A percentile compares a stretch with the other conserved stretches of the same genome.
phyloP scores from a whole-genome alignment of 805 yeast genomes.

The Suhomyces sp. region DNA sequence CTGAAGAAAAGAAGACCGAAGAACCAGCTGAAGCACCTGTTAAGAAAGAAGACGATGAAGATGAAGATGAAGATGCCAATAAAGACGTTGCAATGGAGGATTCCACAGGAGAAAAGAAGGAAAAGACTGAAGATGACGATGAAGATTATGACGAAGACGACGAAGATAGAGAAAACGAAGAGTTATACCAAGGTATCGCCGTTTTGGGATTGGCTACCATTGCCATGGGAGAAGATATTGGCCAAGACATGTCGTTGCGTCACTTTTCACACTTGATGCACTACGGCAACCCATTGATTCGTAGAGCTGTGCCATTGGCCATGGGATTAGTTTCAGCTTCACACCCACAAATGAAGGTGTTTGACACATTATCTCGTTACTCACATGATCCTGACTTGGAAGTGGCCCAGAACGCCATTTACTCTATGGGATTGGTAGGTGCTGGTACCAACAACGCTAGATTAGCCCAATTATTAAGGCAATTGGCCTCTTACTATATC shows the following conservation, averaged over 20 bases:
- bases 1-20: conserved; percentile 58
- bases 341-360: conserved; percentile 94
- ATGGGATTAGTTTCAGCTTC: conserved; percentile 93
- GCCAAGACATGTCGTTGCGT: conserved; percentile 95
- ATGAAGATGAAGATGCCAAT: background rate
- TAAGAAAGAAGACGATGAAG: conserved; percentile 16
- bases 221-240: conserved; percentile 97
- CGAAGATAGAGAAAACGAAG: conserved; percentile 45
- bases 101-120: conserved; percentile 18
- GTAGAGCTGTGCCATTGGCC: conserved; percentile 96
- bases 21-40: conserved; percentile 43
- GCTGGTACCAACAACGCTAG: conserved; percentile 99
- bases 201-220: conserved; percentile 92
- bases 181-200: conserved; percentile 76
- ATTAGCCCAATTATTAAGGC: conserved; percentile 91
- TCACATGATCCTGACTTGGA: conserved; percentile 94
- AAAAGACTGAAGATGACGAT: conserved; percentile 20
- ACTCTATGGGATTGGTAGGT: conserved; percentile 96
- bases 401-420: conserved; percentile 92
- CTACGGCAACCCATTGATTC: conserved; percentile 87
- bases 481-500: conserved; percentile 87
- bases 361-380: conserved; percentile 91
- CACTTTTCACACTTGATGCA: conserved; percentile 98
- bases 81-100: conserved; percentile 32
- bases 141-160: conserved; percentile 28